These are phyloP conservation scores for Drosera spatulata DNA, from an alignment of 179 eudicot species.

Conservation along the genomic window DNA sequence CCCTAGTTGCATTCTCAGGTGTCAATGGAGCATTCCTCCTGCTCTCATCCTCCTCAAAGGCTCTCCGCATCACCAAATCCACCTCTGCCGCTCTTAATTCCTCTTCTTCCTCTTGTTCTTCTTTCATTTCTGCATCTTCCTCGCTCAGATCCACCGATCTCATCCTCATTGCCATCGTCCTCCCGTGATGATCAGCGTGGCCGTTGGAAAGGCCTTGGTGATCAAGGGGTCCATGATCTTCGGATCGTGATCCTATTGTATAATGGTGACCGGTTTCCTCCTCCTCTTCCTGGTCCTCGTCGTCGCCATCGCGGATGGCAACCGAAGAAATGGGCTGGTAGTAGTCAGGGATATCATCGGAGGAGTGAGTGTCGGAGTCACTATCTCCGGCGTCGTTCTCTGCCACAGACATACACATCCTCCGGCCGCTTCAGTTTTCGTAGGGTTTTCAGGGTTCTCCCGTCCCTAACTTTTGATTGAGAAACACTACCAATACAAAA, in stretches of 20 bases:
- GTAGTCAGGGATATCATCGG: conserved; percentile 33
- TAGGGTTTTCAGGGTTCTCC: too few species aligned
- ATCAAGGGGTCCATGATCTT: background rate
- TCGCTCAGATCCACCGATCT: conserved; percentile 37
- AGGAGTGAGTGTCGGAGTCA: conserved; percentile 44
- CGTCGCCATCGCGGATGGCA: conserved; percentile 17
- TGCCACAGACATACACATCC: conserved; percentile 1
- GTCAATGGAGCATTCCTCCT: conserved; percentile 68
- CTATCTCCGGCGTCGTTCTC: conserved; percentile 29
- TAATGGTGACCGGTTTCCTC: conserved; percentile 5
- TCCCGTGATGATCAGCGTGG: conserved; percentile 10
- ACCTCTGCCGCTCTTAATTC: conserved; percentile 25
- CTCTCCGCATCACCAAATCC: conserved; percentile 38
- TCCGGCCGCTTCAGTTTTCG: too few species aligned
- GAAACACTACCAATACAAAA: too few species aligned
- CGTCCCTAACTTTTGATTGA: too few species aligned
- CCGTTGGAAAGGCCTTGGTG: conserved; percentile 26
- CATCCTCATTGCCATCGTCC: conserved; percentile 22
- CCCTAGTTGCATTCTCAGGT: conserved; percentile 49
- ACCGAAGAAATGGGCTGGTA: conserved; percentile 53
- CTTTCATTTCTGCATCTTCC: conserved; percentile 10
- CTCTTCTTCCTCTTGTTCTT: conserved; percentile 28
- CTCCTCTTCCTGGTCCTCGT: conserved; percentile 8
- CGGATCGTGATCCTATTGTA: background rate
- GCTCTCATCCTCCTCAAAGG: conserved; percentile 62